Percentiles rank a stretch among this genome's conserved stretches.
These are phyloP conservation scores for Pisolithus sp. DNA, from an alignment of 768 basidiomycete genomes.

Conservation along the genomic window DNA sequence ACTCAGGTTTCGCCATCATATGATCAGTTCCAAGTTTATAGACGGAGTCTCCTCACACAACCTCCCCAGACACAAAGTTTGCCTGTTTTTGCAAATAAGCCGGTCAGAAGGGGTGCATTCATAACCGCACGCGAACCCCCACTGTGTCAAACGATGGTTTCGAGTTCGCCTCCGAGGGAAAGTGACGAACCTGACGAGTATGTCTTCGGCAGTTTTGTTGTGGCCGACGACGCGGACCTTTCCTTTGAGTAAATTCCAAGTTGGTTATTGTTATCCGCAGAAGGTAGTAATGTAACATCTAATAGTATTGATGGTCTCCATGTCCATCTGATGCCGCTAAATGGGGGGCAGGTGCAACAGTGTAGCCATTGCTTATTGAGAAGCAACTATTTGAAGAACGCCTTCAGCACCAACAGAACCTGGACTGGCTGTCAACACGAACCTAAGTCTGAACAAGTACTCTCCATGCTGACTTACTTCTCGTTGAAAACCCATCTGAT, in stretches of 20 bases:
- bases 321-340: no score
- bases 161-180: slow-evolving; percentile 57
- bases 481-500: slow-evolving; percentile 47
- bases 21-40: slow-evolving; percentile 65
- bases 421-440: slow-evolving; percentile 8
- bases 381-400: no score
- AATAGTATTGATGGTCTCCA: no score
- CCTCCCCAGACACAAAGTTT: slow-evolving; percentile 31
- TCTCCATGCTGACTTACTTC: slow-evolving; percentile 26
- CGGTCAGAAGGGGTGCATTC: slow-evolving; percentile 41
- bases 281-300: no score
- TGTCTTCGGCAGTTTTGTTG: slow-evolving; percentile 71
- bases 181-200: slow-evolving; percentile 59
- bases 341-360: no score
- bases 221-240: slow-evolving; percentile 70
- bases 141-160: slow-evolving; percentile 28
- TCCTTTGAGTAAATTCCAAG: slow-evolving; percentile 30
- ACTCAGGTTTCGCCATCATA: slow-evolving; percentile 71
- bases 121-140: slow-evolving; percentile 26
- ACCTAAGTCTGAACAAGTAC: not conserved
- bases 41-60: slow-evolving; percentile 70
- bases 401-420: slow-evolving; percentile 38
- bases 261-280: not conserved
- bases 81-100: slow-evolving; percentile 52
- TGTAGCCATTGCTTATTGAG: no score